Evolutionary conservation across 768 basidiomycete species (phyloP).

Genomic region (Hemileccinum impolitum): DNA sequence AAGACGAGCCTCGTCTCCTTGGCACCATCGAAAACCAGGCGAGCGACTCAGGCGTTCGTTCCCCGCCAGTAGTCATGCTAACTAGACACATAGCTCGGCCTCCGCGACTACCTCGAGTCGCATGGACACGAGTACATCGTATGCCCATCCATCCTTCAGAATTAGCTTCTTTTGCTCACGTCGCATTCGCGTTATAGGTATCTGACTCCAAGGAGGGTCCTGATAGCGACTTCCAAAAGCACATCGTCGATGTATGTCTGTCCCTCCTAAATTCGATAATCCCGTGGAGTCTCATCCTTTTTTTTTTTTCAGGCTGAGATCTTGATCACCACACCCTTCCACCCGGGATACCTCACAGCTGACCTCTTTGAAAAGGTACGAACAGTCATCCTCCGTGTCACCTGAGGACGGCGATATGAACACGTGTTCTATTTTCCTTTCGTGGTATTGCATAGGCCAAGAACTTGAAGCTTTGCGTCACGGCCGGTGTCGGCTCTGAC

Average conservation of each 20-base stretch:
- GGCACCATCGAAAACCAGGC: constrained; percentile 80
- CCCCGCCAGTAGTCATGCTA: not conserved
- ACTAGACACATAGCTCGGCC: constrained; percentile 51
- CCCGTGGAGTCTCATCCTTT: constrained; percentile 12
- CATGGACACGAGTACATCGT: constrained; percentile 75
- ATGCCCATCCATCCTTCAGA: constrained; percentile 21
- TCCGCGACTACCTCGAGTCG: constrained; percentile 51
- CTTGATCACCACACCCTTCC: constrained; percentile 80
- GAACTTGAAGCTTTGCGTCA: constrained; percentile 86
- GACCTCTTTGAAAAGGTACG: constrained; percentile 62
- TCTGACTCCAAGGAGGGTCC: constrained; percentile 78
- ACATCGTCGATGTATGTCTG: constrained; percentile 66
- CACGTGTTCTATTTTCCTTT: not conserved
- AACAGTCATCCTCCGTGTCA: not conserved
- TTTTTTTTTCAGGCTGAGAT: constrained; percentile 53
- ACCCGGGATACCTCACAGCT: constrained; percentile 75
- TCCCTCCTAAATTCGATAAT: not conserved
- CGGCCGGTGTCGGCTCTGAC: constrained; percentile 87
- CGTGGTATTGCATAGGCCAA: constrained; percentile 53
- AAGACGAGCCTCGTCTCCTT: constrained; percentile 66
- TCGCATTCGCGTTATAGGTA: constrained; percentile 41
- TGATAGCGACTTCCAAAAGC: constrained; percentile 75
- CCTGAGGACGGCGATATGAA: not conserved
- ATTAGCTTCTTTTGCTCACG: constrained; percentile 1
- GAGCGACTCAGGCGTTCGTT: constrained; percentile 46